phyloP scores from a whole-genome alignment of 306 rosid genomes.

The Gillenia trifoliata region DNA sequence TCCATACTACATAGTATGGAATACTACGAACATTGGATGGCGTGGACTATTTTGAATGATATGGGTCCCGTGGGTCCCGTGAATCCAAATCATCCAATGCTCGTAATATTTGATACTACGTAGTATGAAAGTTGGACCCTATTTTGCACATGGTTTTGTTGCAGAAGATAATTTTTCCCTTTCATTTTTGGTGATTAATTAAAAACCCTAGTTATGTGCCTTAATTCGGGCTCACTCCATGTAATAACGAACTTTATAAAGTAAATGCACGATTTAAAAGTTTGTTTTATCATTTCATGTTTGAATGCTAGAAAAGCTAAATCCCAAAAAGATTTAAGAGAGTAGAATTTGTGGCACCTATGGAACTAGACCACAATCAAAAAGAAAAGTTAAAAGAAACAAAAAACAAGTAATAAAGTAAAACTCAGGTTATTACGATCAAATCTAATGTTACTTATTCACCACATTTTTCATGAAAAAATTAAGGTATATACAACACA shows the following conservation, averaged over 20 bases:
- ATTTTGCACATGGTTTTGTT: slow-evolving; percentile 12
- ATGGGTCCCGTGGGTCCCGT: too few relatives aligned
- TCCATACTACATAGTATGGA: too few relatives aligned
- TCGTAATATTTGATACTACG: too few relatives aligned
- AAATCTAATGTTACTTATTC: too few relatives aligned
- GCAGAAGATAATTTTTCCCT: background rate
- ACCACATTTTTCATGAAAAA: background rate
- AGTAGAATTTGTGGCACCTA: slow-evolving; percentile 3
- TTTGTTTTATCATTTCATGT: slow-evolving; percentile 14
- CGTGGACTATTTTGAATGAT: too few relatives aligned
- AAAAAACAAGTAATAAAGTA: background rate
- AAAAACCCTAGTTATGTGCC: slow-evolving; percentile 30
- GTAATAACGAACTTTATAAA: slow-evolving; percentile 7
- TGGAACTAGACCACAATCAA: background rate
- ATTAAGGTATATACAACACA: background rate
- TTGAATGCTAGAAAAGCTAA: slow-evolving; percentile 32
- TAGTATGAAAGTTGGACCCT: too few relatives aligned
- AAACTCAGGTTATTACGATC: too few relatives aligned
- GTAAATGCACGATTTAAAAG: slow-evolving; percentile 6
- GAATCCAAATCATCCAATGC: too few relatives aligned
- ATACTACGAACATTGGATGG: too few relatives aligned
- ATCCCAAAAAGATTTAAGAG: slow-evolving; percentile 16
- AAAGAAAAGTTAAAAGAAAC: background rate
- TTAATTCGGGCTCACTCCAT: slow-evolving; percentile 31
- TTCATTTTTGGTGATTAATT: background rate